Conservation (phyloP, 768 basidiomycete genomes). For the Rubroboletus satanas region DNA sequence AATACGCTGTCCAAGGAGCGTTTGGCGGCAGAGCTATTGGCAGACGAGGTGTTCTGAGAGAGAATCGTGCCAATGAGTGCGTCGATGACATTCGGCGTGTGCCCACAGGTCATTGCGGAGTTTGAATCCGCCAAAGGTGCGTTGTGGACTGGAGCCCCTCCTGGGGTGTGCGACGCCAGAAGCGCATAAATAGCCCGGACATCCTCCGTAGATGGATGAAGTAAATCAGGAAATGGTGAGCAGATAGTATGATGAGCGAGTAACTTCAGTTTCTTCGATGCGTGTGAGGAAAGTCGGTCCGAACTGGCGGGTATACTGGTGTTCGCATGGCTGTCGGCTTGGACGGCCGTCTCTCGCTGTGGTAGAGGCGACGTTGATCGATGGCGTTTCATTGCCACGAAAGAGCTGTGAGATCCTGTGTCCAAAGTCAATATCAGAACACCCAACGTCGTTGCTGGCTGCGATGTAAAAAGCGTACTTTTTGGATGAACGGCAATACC, state of each 20-base stretch:
- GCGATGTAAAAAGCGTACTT: not conserved
- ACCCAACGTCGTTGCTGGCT: not conserved
- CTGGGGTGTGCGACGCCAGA: conserved; percentile 37
- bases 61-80: conserved; percentile 56
- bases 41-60: conserved; percentile 54
- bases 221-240: conserved; percentile 48
- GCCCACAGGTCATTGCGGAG: conserved; percentile 44
- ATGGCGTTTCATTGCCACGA: conserved; percentile 12
- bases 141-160: conserved; percentile 28
- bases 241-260: conserved; percentile 37
- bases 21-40: conserved; percentile 51
- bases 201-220: conserved; percentile 43
- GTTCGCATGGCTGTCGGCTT: not conserved
- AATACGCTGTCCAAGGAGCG: conserved; percentile 43
- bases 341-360: not conserved
- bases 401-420: not conserved
- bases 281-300: conserved; percentile 9
- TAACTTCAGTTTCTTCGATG: conserved; percentile 48
- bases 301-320: not conserved
- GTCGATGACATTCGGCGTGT: conserved; percentile 53
- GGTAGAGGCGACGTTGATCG: conserved; percentile 6
- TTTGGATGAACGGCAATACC: not conserved
- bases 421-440: not conserved
- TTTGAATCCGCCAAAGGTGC: conserved; percentile 28
- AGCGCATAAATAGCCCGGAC: conserved; percentile 39